Base-by-base conservation (phyloP, 2,329 filamentous ascomycete species). In the Cryphonectria carpinicola region DNA sequence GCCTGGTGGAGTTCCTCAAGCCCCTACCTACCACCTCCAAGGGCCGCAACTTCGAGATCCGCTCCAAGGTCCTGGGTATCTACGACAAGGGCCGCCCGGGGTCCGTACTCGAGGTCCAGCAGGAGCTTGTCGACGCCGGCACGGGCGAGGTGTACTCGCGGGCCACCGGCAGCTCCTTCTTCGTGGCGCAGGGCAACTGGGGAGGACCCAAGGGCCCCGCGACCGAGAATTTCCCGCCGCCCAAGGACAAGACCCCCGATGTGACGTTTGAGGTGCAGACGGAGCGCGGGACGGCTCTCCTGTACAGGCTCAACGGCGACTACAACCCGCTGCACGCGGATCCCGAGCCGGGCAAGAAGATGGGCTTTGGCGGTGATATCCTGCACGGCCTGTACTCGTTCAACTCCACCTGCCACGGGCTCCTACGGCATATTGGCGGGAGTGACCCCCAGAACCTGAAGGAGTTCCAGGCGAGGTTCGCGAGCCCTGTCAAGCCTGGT, bases 321-420 rank as follows among this genome's bases (percentile, higher is more conserved):
- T 97, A 97, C 83, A 97, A 97, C 84, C 95, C 94, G 39, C 89
- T 97, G 49, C 94, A 97, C 79, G 94, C 93, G 8, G 93, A 92
- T 25, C 94, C 94, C 17, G 93, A 94, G 82, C 93, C 94, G 0
- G 94, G 94, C 72, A 83, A 88, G 81, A 92, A 94, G 83, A 97
- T 97, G 93, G 94, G 95, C 72, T 97, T 97, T 76, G 93, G 93
- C 39, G 94, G 94, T 46, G 85, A 89, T 75, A 97, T 97, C 80
- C 92, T 97, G 80, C 94, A 97, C 82, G 95, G 95, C 28, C 85
- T 97, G 62, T 97, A 91, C 83, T 93, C 90, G 76, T 97, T 93
- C 91, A 97, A 97, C 83, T 88, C 88, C 70, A 88, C 92, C 1
- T 88, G 88, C 22, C 93, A 95, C 77, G 90, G 87, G 39, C 84